phyloP scores from a whole-genome alignment of 352 stramenopile genomes.

The Globisporangium middletonii region DNA sequence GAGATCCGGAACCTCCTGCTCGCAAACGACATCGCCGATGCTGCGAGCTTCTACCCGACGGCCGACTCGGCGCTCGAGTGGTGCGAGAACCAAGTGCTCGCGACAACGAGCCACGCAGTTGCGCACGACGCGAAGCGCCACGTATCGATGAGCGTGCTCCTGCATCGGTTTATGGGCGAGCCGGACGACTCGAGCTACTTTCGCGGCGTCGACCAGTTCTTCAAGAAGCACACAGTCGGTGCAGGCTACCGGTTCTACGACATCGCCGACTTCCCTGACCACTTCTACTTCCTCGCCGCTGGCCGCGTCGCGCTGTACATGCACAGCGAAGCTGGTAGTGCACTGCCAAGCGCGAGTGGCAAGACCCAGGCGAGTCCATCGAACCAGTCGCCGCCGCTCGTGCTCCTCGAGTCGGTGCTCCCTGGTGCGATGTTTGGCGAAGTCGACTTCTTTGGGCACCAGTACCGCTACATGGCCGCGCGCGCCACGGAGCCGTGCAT shows the following conservation, averaged over 20 bases:
- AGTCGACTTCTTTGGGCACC: conserved; percentile 78
- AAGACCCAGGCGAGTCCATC: background rate
- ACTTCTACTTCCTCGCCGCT: conserved; percentile 75
- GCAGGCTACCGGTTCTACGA: conserved; percentile 68
- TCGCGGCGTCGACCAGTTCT: conserved; percentile 59
- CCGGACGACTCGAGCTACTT: conserved; percentile 66
- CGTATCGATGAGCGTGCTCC: conserved; percentile 53
- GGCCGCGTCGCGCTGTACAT: conserved; percentile 71
- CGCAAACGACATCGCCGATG: conserved; percentile 75
- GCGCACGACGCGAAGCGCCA: conserved; percentile 29
- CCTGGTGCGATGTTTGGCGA: conserved; percentile 82
- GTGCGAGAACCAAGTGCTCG: conserved; percentile 66
- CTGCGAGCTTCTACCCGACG: conserved; percentile 54
- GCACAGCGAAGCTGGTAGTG: conserved; percentile 56
- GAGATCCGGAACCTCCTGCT: conserved; percentile 59
- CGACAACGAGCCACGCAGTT: conserved; percentile 24
- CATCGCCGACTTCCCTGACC: conserved; percentile 46
- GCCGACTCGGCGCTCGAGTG: conserved; percentile 70
- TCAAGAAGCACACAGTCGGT: conserved; percentile 42
- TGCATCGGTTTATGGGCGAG: conserved; percentile 78
- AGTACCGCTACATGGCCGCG: conserved; percentile 62
- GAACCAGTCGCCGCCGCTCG: conserved; percentile 21
- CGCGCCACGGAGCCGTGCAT: conserved; percentile 39
- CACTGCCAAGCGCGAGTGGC: background rate
- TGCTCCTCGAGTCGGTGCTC: conserved; percentile 62